Percentiles rank a stretch among this genome's conserved stretches.
phyloP scores from a whole-genome alignment of 768 basidiomycete genomes.

The Boletus reticuloceps region DNA sequence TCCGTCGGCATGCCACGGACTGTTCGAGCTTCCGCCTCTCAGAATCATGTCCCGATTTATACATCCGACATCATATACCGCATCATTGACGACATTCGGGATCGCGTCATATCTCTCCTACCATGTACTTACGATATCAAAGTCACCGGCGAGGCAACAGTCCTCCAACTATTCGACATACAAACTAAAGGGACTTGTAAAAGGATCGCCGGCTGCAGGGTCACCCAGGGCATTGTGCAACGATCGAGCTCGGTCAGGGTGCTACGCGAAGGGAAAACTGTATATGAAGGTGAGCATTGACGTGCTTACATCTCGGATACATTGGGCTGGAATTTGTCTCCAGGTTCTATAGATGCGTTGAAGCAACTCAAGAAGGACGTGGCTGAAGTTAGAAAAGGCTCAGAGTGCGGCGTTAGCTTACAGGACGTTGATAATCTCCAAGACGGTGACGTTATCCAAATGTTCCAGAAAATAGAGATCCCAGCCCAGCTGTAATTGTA shows the following conservation, averaged over 20 bases:
- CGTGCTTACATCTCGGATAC: neutral
- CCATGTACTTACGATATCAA: conserved; percentile 78
- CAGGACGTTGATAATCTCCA: conserved; percentile 67
- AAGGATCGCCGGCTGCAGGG: conserved; percentile 89
- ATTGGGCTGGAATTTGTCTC: conserved; percentile 6
- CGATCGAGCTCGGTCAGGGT: conserved; percentile 71
- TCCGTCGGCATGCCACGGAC: conserved; percentile 73
- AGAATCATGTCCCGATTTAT: conserved; percentile 64
- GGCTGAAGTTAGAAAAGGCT: conserved; percentile 80
- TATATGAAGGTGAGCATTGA: conserved; percentile 58
- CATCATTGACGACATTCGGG: conserved; percentile 82
- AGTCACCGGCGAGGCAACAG: conserved; percentile 84
- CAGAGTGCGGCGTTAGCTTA: conserved; percentile 87
- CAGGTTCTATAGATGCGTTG: conserved; percentile 80
- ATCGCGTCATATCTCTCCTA: conserved; percentile 67
- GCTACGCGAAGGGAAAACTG: conserved; percentile 56
- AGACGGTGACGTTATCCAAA: conserved; percentile 80
- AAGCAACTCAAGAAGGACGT: conserved; percentile 89
- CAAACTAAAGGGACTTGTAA: conserved; percentile 67
- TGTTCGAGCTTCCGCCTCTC: conserved; percentile 62
- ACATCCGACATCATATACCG: conserved; percentile 89
- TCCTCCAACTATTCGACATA: conserved; percentile 87
- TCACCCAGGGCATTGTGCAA: conserved; percentile 76
- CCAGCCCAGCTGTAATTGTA: conserved; percentile 58
- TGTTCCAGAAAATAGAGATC: conserved; percentile 72